Evolutionary conservation across 352 stramenopile genomes (phyloP), one percentile per base, ranked within the genome.

Genomic region (Pythium grandisporangium): DNA sequence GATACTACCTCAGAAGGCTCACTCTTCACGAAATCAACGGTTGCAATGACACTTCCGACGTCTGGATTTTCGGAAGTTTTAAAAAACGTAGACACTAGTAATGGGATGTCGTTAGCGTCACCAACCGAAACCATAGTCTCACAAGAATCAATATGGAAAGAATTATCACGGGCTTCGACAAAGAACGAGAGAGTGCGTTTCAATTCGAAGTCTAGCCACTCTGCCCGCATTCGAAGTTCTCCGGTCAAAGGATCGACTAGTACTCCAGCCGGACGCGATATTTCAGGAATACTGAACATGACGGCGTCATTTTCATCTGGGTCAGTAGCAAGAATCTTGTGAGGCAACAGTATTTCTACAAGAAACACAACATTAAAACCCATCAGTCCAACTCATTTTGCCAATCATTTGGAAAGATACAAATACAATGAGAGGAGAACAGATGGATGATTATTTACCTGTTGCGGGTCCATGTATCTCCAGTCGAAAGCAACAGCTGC

Each of bases 381-480:
- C n/a, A n/a, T n/a, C n/a, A n/a, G n/a, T n/a, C n/a, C n/a, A n/a
- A n/a, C n/a, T n/a, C n/a, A n/a, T n/a, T n/a, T n/a, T n/a, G n/a
- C n/a, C n/a, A n/a, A n/a, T n/a, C n/a, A n/a, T n/a, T n/a, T n/a
- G n/a, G n/a, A n/a, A n/a, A n/a, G n/a, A n/a, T n/a, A n/a, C n/a
- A n/a, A n/a, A n/a, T n/a, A n/a, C n/a, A n/a, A n/a, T n/a, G n/a
- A n/a, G n/a, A n/a, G n/a, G n/a, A n/a, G n/a, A n/a, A n/a, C n/a
- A n/a, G n/a, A n/a, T n/a, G n/a, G n/a, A 26, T 16, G 38, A 27
- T 7, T 11, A 32, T 24, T 23, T 66, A 80, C 67, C 58, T 56
- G 51, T 42, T 24, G 59, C 56, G n/a, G 55, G 62, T 7, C 70
- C 62, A 16, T 58, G 70, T 1, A 77, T 13, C 33, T 83, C 70